Conservation (phyloP, 164 flowering plant genomes). For the Dillenia suffruticosa region DNA sequence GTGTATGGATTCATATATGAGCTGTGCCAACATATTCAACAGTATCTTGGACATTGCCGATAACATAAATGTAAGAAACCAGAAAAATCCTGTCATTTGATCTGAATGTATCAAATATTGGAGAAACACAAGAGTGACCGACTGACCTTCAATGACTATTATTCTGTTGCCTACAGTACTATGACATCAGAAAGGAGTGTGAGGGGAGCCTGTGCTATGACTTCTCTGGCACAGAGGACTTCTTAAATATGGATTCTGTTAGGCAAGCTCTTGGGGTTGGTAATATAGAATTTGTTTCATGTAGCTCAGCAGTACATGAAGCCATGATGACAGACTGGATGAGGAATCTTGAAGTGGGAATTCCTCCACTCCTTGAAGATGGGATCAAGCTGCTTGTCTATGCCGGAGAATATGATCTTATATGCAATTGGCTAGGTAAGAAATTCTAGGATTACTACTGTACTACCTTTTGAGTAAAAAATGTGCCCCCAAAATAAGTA, state of each 20-base stretch:
- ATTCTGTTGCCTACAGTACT: conserved; percentile 47
- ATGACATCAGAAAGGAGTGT: conserved; percentile 76
- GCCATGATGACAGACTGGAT: conserved; percentile 74
- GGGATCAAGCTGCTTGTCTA: conserved; percentile 72
- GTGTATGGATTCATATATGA: conserved; percentile 39
- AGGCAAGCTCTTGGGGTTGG: conserved; percentile 70
- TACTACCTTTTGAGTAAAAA: background rate
- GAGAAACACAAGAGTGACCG: background rate
- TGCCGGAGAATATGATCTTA: conserved; percentile 86
- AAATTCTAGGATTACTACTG: background rate
- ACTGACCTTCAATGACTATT: background rate
- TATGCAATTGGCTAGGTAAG: conserved; percentile 92
- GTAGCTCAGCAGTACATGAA: conserved; percentile 55
- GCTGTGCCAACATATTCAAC: conserved; percentile 51
- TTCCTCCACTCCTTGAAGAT: conserved; percentile 75
- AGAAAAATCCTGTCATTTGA: background rate
- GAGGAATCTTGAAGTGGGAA: conserved; percentile 74
- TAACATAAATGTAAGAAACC: conserved; percentile 46
- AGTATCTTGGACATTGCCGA: conserved; percentile 40
- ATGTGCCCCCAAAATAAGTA: background rate
- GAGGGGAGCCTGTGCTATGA: conserved; percentile 68
- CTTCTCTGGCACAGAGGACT: conserved; percentile 65
- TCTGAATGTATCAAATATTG: background rate
- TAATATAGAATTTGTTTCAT: conserved; percentile 66
- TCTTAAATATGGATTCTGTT: conserved; percentile 48